Evolutionary conservation across 495 filamentous ascomycete genomes (phyloP), one percentile per base, ranked within the genome.

Genomic region (Cercophora newfieldiana): DNA sequence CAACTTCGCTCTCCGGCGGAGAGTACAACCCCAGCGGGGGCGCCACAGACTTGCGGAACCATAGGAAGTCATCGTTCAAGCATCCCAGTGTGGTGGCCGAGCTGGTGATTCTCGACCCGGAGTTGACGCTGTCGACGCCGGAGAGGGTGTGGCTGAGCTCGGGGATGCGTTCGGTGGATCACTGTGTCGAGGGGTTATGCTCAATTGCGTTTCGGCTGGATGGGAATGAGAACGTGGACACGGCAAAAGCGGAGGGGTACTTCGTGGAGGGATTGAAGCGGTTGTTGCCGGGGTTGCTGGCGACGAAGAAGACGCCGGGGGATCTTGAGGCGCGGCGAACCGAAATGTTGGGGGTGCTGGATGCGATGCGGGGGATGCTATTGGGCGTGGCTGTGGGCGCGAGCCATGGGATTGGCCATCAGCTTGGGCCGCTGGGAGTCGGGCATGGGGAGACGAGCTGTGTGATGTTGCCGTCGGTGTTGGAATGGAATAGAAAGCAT

Each of bases 391-490:
- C 7, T 7, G 19, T 53, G 7, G 49, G 49, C 19, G 49, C 84
- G 10, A 86, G 84, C 63, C 88, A 90, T 74, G 88, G 83, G 0
- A 90, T 90, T 70, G 88, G 88, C 10, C 87, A 89, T 72, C 88
- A 90, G 72, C 79, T 89, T 0, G 87, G 88, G 10, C 86, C 87
- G 0, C 70, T 89, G 7, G 88, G 87, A 1, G 87, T 89, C 14
- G 84, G 83, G 4, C 87, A 90, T 68, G 87, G 87, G 33, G 86
- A 89, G 73, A 90, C 87, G 26, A 88, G 83, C 69, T 90, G 87
- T 65, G 82, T 90, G 33, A 77, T 90, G 56, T 75, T 89, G 26
- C 87, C 87, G 5, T 81, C 80, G 6, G 88, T 89, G 5, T 82
- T 84, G 72, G 84, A 85, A 70, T 89, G 77, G 69, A 90, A 89